Base-by-base conservation (phyloP, 2,329 filamentous ascomycete species). In the Teratosphaeria nubilosa region DNA sequence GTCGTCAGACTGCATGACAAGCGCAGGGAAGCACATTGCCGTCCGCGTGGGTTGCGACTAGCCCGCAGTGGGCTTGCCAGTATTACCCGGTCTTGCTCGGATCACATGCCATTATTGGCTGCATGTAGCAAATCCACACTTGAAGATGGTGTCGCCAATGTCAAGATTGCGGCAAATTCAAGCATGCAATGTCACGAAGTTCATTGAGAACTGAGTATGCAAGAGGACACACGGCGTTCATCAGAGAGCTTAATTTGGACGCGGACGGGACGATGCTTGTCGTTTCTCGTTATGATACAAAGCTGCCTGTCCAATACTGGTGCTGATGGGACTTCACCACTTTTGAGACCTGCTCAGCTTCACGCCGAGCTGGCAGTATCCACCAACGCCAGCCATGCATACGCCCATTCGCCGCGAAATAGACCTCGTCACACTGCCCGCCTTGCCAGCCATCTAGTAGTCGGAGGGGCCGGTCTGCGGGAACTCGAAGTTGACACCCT, bases 401-500 rank as follows among this genome's bases (percentile, higher is more conserved):
- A 22, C 41, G 41, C 41, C 41, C 41, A 9, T 48, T 48, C 41
- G 20, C 41, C 20, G 41, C n/a, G 16, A 48, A 22, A 20, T 16
- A 48, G 41, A 20, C 41, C 41, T 48, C 20, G 9, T 6, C 16
- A 4, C n/a, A 48, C 41, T 10, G n/a, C n/a, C 41, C 22, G 25
- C 16, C 20, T 13, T n/a, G 30, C 34, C 14, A 41, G 13, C 31
- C 31, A n/a, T 82, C 82, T 94, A 95, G 81, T 88, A 95, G 76
- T 96, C 91, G 34, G 41, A 48, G 70, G 84, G 72, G 73, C 81
- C 78, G 75, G 83, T 83, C 83, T 95, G 88, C 73, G 94, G 94
- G 86, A 99, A 99, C 86, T 99, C 94, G 76, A 99, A 99, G 80
- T 86, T 86, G 77, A 97, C 94, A 76, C 86, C 86, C 81, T 95